Evolutionary conservation across 2,329 filamentous ascomycete genomes (phyloP).

Genomic region (Lecanicillium sp.): DNA sequence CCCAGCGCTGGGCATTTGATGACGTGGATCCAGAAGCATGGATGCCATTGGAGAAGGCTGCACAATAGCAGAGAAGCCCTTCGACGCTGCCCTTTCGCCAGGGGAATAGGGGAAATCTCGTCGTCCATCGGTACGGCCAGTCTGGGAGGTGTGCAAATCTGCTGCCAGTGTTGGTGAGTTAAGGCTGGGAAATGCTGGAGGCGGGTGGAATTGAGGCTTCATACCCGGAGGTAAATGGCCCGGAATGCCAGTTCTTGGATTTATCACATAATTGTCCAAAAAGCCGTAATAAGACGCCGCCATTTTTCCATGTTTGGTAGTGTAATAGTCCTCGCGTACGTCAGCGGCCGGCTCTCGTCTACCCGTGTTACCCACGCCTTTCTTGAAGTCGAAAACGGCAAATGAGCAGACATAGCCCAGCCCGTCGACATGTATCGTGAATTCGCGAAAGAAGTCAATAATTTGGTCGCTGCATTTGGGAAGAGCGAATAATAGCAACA

Average conservation of each 20-base stretch:
- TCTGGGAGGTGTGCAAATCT: conserved; percentile 47
- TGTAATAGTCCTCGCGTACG: conserved; percentile 85
- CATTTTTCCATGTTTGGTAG: conserved; percentile 96
- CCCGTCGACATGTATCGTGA: conserved; percentile 94
- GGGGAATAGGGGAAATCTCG: background rate
- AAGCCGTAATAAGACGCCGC: conserved; percentile 95
- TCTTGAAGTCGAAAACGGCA: conserved; percentile 95
- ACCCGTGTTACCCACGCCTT: conserved; percentile 51
- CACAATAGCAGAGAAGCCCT: conserved; percentile 31
- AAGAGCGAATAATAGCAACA: conserved; percentile 80
- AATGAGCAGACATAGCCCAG: conserved; percentile 96
- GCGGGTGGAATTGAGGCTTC: conserved; percentile 60
- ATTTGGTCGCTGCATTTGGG: conserved; percentile 87
- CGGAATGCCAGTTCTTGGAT: conserved; percentile 61
- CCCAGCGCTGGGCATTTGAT: conserved; percentile 56
- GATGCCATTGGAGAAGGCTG: conserved; percentile 63
- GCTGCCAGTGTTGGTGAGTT: conserved; percentile 54
- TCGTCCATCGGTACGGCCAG: conserved; percentile 30
- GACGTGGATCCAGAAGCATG: conserved; percentile 67
- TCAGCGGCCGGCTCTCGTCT: conserved; percentile 44
- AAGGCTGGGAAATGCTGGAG: conserved; percentile 67
- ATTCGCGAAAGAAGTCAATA: conserved; percentile 96
- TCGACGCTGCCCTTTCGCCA: conserved; percentile 5
- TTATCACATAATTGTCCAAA: conserved; percentile 81
- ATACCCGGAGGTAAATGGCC: conserved; percentile 52